Evolutionary conservation across 805 yeast genomes (phyloP).

Genomic region (Candida fluviatilis): DNA sequence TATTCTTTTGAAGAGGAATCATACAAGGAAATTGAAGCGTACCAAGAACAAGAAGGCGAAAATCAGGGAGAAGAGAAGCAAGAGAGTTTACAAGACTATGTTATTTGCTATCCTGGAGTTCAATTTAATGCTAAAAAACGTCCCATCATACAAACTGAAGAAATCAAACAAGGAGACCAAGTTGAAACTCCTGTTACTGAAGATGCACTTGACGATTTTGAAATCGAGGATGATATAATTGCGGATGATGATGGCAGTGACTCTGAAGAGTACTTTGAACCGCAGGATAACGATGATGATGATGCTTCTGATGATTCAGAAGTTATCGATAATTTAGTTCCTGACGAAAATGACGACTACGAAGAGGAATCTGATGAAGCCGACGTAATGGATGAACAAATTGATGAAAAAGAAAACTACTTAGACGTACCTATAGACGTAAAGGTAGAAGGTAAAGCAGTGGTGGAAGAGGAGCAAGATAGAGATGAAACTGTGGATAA

Average conservation of each 20-base stretch:
- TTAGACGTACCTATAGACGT: not conserved
- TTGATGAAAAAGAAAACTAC: constrained; percentile 1
- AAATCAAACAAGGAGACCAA: constrained; percentile 5
- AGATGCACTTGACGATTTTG: constrained; percentile 12
- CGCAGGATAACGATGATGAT: constrained; percentile 12
- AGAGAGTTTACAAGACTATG: constrained; percentile 20
- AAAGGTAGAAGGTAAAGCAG: constrained; percentile 1
- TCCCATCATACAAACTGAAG: constrained; percentile 9
- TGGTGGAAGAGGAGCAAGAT: constrained; percentile 4
- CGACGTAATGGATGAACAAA: too few relatives aligned
- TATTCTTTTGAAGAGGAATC: constrained; percentile 57
- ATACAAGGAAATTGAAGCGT: constrained; percentile 39
- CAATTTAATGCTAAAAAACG: constrained; percentile 8
- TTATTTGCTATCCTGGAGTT: constrained; percentile 35
- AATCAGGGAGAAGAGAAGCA: constrained; percentile 4
- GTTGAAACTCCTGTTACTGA: constrained; percentile 1
- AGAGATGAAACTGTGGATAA: not conserved
- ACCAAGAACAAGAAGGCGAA: constrained; percentile 9
- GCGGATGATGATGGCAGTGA: constrained; percentile 17
- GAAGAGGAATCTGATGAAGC: constrained; percentile 10
- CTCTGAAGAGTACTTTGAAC: constrained; percentile 18
- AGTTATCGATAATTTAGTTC: too few relatives aligned
- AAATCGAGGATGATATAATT: constrained; percentile 19
- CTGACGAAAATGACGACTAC: constrained; percentile 12
- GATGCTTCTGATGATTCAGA: constrained; percentile 4